Base-by-base conservation (phyloP, 2,329 filamentous ascomycete genomes). In the Fusarium continuum region DNA sequence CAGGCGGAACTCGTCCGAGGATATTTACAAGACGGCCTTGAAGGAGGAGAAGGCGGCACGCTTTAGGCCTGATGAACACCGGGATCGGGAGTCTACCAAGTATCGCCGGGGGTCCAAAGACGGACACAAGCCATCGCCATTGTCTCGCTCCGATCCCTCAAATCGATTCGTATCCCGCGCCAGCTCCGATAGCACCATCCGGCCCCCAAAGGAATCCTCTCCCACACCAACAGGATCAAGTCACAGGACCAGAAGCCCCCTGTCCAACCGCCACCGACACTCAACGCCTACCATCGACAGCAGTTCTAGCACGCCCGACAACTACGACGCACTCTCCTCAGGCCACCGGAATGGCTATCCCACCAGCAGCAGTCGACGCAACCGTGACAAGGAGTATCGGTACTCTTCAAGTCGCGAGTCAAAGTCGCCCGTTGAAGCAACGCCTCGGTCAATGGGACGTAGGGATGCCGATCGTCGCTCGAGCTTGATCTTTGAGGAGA, bases 321-420 rank as follows among this genome's bases (percentile, higher is more conserved):
- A 54, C 2, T 65, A 69, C 38, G 52, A 61, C 8, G 28, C 55
- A 8, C 55, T 50, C 17, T 57, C 66, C 2, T 43, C 56, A 6
- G 39, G 44, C 35, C 50, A 62, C 22, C 41, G 55, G 1, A 51
- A 53, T 16, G 50, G 55, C 10, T 48, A 54, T 43, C 44, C 60
- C 2, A 43, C 44, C 23, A 31, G 59, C 16, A 60, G 61, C 45
- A 39, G 64, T 14, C 55, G 64, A 28, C 62, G 70, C 13, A 64
- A 25, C 19, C 60, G 73, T 13, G 69, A 70, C 19, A 70, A 73
- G 8, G 70, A 72, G 4, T 73, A 73, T 34, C 62, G 72, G 11
- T 66, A 66, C 32, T 69, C 71, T 19, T 73, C 74, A 39, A 61
- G 68, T 7, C 68, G 71, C 5, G 64, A 55, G 7, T 35, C 64